Evolutionary conservation across 2,329 filamentous ascomycete genomes (phyloP).

Genomic region (Xylaria sp.): DNA sequence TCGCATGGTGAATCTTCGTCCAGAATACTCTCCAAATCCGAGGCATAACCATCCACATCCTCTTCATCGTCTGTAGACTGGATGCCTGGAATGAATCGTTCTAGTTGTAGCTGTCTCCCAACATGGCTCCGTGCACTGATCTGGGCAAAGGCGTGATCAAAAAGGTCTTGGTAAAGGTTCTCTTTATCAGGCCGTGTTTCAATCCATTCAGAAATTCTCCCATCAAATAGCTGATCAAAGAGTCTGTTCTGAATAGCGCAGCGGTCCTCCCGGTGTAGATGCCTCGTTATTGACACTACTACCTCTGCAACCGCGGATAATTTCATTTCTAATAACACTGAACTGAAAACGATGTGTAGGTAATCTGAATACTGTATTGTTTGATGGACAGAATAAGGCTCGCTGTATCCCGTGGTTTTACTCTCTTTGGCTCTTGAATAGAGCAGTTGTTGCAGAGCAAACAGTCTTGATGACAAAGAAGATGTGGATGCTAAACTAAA

Average conservation of each 20-base stretch:
- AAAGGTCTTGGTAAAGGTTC: conserved; percentile 9
- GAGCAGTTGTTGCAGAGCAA: neutral
- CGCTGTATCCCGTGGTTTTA: neutral
- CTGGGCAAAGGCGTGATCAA: neutral
- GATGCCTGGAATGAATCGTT: neutral
- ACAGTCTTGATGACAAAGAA: neutral
- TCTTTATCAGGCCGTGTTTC: neutral
- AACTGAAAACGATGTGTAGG: too few relatives aligned
- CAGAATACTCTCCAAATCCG: neutral
- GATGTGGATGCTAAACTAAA: neutral
- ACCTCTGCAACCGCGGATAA: too few relatives aligned
- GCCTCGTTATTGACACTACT: neutral
- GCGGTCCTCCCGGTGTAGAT: neutral
- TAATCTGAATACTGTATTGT: neutral
- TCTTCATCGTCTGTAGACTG: neutral
- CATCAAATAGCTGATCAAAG: too few relatives aligned
- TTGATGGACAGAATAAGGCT: neutral
- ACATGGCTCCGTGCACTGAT: too few relatives aligned
- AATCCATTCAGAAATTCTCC: too few relatives aligned
- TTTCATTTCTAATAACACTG: neutral
- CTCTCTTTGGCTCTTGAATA: neutral
- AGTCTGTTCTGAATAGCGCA: too few relatives aligned
- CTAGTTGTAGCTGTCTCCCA: too few relatives aligned
- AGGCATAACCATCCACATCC: too few relatives aligned
- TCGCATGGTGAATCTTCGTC: neutral